A percentile compares a stretch with the other conserved stretches of the same genome.
Conservation (phyloP, 441 rosid genomes). For the Adansonia grandidieri region DNA sequence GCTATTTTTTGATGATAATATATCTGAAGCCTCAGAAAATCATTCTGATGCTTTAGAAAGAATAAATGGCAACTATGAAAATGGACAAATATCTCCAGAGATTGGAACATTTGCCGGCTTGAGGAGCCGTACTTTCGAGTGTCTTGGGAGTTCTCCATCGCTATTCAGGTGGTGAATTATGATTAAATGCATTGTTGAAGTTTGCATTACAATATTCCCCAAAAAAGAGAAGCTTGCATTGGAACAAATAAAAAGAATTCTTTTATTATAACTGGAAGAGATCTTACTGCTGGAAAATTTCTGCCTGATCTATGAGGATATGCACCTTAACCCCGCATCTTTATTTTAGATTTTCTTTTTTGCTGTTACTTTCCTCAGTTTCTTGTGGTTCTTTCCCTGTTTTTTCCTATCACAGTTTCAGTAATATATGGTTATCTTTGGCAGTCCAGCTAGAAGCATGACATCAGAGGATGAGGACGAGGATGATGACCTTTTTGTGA, state of each 20-base stretch:
- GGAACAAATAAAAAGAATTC: conserved; percentile 15
- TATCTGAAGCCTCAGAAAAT: conserved; percentile 70
- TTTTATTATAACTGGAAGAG: conserved; percentile 5
- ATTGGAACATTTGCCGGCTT: conserved; percentile 41
- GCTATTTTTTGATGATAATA: conserved; percentile 59
- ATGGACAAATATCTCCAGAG: conserved; percentile 72
- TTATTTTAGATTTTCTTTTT: conserved; percentile 12
- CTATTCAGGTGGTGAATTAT: conserved; percentile 67
- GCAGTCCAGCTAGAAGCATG: conserved; percentile 92
- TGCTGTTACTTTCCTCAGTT: not conserved
- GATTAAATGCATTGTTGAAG: conserved; percentile 12
- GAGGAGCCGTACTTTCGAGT: conserved; percentile 57
- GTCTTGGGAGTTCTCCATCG: conserved; percentile 72
- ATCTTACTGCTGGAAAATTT: not conserved
- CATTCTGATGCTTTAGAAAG: conserved; percentile 60
- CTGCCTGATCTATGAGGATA: not conserved
- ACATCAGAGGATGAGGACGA: conserved; percentile 74
- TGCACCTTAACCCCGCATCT: not conserved
- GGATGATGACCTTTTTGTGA: conserved; percentile 58
- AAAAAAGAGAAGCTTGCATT: conserved; percentile 20
- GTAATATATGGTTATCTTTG: conserved; percentile 55
- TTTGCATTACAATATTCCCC: too few species aligned
- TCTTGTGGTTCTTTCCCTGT: not conserved
- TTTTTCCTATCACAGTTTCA: conserved; percentile 35
- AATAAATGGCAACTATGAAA: conserved; percentile 54